Evolutionary conservation across 768 basidiomycete genomes (phyloP), one percentile per base, ranked within the genome.

Genomic region (Sporobolomyces pararoseus): DNA sequence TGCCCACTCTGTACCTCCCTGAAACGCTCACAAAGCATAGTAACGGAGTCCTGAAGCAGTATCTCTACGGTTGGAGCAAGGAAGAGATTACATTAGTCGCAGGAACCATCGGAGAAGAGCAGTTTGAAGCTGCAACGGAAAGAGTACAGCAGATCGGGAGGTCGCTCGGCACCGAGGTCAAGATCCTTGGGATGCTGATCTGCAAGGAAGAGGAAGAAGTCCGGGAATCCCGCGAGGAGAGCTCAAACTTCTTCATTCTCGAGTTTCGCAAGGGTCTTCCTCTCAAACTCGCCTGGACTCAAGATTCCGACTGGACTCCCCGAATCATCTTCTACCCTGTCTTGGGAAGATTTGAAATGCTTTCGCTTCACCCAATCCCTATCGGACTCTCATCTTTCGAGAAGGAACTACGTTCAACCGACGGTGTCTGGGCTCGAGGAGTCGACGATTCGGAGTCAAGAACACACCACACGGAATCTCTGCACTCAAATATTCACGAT

Each of bases 291-390:
- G 23, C 29, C 1, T 16, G 34, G 2, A 19, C 4, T 2, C 6
- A 4, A 21, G 35, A 57, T 37, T 31, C 34, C 32, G 31, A 7
- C 31, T 32, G 3, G 6, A 34, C 42, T 10, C 25, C 65, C 19
- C 25, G 74, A 31, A 27, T 85, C 44, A 81, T 87, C 46, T 80
- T 82, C 59, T 89, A 87, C 76, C 77, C 79, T 52, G 83, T 85
- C 17, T 87, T 88, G 46, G 77, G 82, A n/a, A 78, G 81, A 23
- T 78, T 79, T 9, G 84, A 85, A 6, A 80, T 89, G 71, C 87
- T 90, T 74, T 79, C 85, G 0, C 77, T 88, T 27, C 80, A 83
- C 57, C 77, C 79, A 6, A 76, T 81, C 14, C 68, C 75, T 17
- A 77, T 79, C 46, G 71, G 79, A 75, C 37, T 78, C 29, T 17